Conservation (phyloP, 257 asterid genomes). For the Nemophila menziesii region DNA sequence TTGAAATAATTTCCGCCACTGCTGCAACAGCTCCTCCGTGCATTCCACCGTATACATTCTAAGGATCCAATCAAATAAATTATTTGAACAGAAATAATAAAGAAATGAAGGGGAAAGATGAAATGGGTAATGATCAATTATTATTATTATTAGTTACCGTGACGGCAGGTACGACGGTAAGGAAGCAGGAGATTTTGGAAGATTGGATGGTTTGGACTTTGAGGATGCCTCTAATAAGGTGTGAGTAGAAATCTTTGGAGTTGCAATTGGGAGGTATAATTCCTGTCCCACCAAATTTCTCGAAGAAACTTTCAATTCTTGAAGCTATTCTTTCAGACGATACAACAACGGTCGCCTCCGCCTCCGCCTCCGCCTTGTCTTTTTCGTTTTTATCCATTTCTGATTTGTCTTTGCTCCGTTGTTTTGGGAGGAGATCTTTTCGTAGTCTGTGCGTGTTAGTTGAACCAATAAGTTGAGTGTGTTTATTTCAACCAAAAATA, state of each 20-base stretch:
- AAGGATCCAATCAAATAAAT: constrained; percentile 6
- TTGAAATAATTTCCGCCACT: constrained; percentile 54
- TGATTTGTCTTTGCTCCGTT: too few relatives aligned
- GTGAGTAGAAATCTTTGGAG: constrained; percentile 43
- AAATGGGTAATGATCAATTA: background rate
- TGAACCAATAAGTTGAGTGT: too few relatives aligned
- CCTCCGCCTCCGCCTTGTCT: too few relatives aligned
- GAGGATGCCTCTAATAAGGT: constrained; percentile 43
- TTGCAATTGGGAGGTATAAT: constrained; percentile 25
- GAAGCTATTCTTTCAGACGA: background rate
- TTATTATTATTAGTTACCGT: constrained; percentile 31
- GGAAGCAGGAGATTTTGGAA: constrained; percentile 61
- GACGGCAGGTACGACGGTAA: constrained; percentile 45
- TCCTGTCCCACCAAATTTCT: background rate
- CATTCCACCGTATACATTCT: constrained; percentile 66
- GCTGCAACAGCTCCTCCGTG: constrained; percentile 88
- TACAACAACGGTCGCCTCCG: too few relatives aligned
- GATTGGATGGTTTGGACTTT: constrained; percentile 36
- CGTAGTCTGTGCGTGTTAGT: too few relatives aligned
- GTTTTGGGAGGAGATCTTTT: too few relatives aligned
- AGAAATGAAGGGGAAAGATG: background rate
- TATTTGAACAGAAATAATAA: background rate
- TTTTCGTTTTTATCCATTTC: too few relatives aligned
- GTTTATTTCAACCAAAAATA: too few relatives aligned
- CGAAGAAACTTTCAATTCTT: constrained; percentile 5